Percentiles rank a stretch among this genome's conserved stretches.
These are phyloP conservation scores for Agrocybe praecox DNA, from an alignment of 768 basidiomycete genomes.

Conservation along the genomic window DNA sequence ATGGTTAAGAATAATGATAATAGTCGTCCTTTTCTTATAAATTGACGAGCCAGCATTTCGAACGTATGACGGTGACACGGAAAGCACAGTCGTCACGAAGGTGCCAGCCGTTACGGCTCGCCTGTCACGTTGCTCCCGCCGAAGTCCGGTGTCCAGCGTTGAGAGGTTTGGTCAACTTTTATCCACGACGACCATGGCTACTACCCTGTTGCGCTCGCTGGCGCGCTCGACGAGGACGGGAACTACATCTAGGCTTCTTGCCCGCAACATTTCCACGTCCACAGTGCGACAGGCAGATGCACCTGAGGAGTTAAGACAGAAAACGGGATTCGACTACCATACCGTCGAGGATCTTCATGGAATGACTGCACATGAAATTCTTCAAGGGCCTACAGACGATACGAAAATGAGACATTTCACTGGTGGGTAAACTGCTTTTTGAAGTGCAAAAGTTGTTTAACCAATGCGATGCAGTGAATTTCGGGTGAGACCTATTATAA, in stretches of 20 bases:
- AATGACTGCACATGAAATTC: slow-evolving; percentile 75
- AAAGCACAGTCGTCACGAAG: slow-evolving; percentile 14
- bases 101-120: slow-evolving; percentile 11
- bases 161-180: slow-evolving; percentile 25
- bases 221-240: slow-evolving; percentile 43
- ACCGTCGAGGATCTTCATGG: slow-evolving; percentile 86
- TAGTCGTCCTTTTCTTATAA: slow-evolving; percentile 1
- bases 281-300: slow-evolving; percentile 28
- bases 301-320: slow-evolving; percentile 30
- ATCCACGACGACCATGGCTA: slow-evolving; percentile 56
- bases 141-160: slow-evolving; percentile 30
- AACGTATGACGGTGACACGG: slow-evolving; percentile 5
- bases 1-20: slow-evolving; percentile 11
- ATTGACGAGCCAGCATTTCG: slow-evolving; percentile 3
- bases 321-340: slow-evolving; percentile 65
- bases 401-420: slow-evolving; percentile 92
- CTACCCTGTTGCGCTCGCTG: slow-evolving; percentile 64
- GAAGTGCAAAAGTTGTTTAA: slow-evolving; percentile 3
- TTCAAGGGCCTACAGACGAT: slow-evolving; percentile 77
- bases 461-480: slow-evolving; percentile 68
- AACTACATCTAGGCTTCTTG: slow-evolving; percentile 28
- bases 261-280: slow-evolving; percentile 41
- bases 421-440: slow-evolving; percentile 48
- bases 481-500: slow-evolving; percentile 63
- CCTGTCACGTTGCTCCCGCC: slow-evolving; percentile 35